A percentile compares a stretch with the other conserved stretches of the same genome.
Conservation (phyloP, 306 rosid species). For the Dalbergia cultrata region DNA sequence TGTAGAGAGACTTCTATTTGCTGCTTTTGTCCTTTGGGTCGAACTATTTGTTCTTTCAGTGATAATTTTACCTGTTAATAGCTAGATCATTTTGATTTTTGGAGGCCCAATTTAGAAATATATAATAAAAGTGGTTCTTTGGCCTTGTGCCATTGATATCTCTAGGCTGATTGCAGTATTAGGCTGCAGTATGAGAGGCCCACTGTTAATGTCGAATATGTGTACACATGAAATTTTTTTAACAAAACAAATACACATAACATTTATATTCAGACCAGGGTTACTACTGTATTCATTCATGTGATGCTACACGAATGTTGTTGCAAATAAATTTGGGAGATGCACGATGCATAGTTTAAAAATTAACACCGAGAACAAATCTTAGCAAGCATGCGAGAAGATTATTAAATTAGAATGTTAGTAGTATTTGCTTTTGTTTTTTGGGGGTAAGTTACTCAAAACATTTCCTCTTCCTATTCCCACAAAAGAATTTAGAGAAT, state of each 20-base stretch:
- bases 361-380: background rate
- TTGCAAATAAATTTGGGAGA: no score
- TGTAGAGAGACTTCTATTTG: no score
- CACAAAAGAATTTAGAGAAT: constrained; percentile 16
- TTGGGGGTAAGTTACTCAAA: constrained; percentile 1
- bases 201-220: background rate
- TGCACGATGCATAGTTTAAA: no score
- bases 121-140: background rate
- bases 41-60: background rate
- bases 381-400: constrained; percentile 12
- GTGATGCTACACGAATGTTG: no score
- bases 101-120: background rate
- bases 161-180: background rate
- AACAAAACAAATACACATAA: background rate
- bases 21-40: no score
- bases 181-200: background rate
- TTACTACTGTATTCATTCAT: background rate
- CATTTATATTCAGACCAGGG: background rate
- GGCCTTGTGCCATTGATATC: background rate
- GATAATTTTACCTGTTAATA: background rate
- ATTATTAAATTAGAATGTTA: background rate
- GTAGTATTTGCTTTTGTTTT: background rate
- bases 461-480: constrained; percentile 29
- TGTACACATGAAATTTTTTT: no score
- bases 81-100: background rate